Evolutionary conservation across 495 filamentous ascomycete genomes (phyloP), one percentile per base, ranked within the genome.

Genomic region (Trichoderma erinaceum): DNA sequence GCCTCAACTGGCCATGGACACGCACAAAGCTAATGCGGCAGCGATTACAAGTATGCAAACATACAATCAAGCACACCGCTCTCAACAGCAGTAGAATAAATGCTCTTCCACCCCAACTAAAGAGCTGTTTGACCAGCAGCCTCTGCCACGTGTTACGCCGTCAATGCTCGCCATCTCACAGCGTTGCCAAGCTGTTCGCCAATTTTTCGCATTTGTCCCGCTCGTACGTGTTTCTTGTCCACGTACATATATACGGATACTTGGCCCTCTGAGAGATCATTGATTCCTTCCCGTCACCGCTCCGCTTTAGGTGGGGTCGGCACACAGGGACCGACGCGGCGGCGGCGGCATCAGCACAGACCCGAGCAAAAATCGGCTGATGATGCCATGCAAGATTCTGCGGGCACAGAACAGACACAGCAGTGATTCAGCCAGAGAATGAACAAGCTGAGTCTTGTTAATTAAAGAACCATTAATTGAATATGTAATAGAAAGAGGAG

Each of bases 131-230:
- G 43, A 11, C 12, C 43, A 4, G 15, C 12, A 52, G 50, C 16
- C 18, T 56, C 50, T 25, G 50, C 56, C 56, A 61, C 56, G 25
- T 61, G 56, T 61, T 32, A 35, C 5, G 56, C 56, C 27, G 56
- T 32, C 25, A 13, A 61, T 25, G 56, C 56, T 32, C 3, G 23
- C 27, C 56, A 61, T 32, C 56, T 61, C 23, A 29, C 4, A 32
- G n/a, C 44, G n/a, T n/a, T n/a, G 15, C 6, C 29, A n/a, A 18
- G 18, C 48, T 52, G 18, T n/a, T 21, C 18, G n/a, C n/a, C 7
- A 21, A n/a, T 25, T n/a, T 2, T 25, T 21, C 8, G n/a, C 18
- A 1, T 52, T 21, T 48, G 1, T 18, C 10, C 10, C 11, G n/a
- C n/a, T n/a, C n/a, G n/a, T n/a, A 48, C 13, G 15, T 48, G 10